Evolutionary conservation across 2,329 filamentous ascomycete species (phyloP), one percentile per base, ranked within the genome.

Genomic region (Fusarium scirpi): DNA sequence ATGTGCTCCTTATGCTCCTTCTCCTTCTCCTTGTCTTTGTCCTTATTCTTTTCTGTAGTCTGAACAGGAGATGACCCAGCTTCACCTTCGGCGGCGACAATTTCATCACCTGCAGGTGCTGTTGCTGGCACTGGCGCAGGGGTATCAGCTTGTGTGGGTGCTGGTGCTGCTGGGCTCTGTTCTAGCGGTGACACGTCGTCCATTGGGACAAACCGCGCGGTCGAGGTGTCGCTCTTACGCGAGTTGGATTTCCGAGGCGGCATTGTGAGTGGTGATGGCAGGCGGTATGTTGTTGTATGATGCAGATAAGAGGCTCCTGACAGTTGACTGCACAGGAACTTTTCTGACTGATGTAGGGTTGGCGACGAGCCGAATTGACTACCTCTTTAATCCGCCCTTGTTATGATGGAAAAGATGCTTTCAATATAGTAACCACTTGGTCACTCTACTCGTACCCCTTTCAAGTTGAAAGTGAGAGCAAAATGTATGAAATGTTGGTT

Each of bases 171-270:
- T 8, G 68, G 63, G 27, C 69, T 60, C 11, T 64, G 56, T 20
- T 74, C 67, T 25, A 72, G 54, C 32, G 62, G 71, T 46, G 62
- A 74, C 56, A 79, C 78, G 47, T 85, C 82, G 48, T 86, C 84
- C 66, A 80, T 80, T 29, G 80, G 80, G 41, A 81, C 81, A 47
- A 85, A 82, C 34, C 82, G 80, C 11, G 84, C 82, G 56, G 81
- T 81, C 13, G 85, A 83, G 45, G 81, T 81, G 69, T 85, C 83
- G 80, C 82, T 84, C 66, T 79, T 81, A 67, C 81, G 81, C 29
- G 79, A 74, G 71, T 87, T 86, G 68, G 83, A 85, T 77, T 90
- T 90, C 56, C 85, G 83, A 27, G 87, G 82, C 49, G 87, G 85
- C 87, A 89, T 89, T 54, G 34, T 58, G 44, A 58, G 72, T 66